phyloP scores from a whole-genome alignment of 768 basidiomycete genomes.

The Kwoniella shandongensis region DNA sequence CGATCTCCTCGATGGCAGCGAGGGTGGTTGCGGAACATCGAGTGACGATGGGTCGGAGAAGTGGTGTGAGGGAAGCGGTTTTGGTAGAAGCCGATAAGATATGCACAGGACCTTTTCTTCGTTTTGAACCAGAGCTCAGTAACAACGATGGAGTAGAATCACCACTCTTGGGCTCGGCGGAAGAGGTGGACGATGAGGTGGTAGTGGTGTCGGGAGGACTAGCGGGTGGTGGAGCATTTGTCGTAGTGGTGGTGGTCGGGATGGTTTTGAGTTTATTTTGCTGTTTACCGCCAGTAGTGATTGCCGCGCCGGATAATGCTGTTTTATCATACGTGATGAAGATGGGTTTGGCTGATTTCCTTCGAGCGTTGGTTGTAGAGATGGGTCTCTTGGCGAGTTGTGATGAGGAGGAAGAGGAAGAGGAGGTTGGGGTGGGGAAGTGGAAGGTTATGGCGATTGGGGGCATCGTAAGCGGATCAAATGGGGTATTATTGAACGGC shows the following conservation, averaged over 20 bases:
- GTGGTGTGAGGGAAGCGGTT: conserved; percentile 24
- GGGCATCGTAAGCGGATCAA: conserved; percentile 14
- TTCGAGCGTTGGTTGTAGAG: conserved; percentile 11
- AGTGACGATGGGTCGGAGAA: conserved; percentile 24
- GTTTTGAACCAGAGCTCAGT: conserved; percentile 10
- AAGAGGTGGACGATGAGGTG: conserved; percentile 14
- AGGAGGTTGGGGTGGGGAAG: conserved; percentile 7
- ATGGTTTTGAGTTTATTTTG: conserved; percentile 1
- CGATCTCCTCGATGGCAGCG: neutral
- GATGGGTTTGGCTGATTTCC: conserved; percentile 1
- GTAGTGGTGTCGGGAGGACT: conserved; percentile 3
- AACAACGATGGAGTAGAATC: neutral
- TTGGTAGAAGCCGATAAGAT: conserved; percentile 4
- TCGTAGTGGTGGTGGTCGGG: neutral
- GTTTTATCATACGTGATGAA: conserved; percentile 4
- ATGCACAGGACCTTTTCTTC: conserved; percentile 24
- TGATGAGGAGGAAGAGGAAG: conserved; percentile 10
- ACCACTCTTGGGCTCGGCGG: neutral
- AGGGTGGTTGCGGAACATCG: conserved; percentile 15
- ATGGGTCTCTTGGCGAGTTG: conserved; percentile 8
- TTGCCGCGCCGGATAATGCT: neutral
- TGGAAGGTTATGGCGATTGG: conserved; percentile 23
- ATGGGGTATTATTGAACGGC: too few species aligned
- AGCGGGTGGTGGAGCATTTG: neutral
- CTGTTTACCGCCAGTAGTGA: too few species aligned